Evolutionary conservation across 1,284 basidiomycete genomes (phyloP).

Genomic region (Phenoliferia sp.): DNA sequence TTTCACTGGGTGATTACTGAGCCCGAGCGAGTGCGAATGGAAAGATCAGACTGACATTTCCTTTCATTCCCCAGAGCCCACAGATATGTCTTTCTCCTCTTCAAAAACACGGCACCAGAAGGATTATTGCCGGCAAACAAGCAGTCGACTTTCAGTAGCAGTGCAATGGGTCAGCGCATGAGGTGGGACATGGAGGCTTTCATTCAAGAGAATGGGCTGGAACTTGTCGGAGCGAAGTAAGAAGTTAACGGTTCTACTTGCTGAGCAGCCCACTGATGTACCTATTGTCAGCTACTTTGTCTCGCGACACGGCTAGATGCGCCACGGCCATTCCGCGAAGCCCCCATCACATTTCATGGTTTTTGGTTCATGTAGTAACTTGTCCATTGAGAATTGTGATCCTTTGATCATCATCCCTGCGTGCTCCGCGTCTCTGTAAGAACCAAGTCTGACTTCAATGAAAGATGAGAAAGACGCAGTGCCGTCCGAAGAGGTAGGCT

Average conservation of each 20-base stretch:
- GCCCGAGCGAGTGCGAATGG: not conserved
- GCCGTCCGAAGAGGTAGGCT: too few species aligned
- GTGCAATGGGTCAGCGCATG: not conserved
- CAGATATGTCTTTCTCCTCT: not conserved
- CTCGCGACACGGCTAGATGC: not conserved
- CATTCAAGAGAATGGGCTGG: not conserved
- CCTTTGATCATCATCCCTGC: too few species aligned
- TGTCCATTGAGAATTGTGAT: too few species aligned
- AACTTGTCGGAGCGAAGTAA: not conserved
- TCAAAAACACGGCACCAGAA: not conserved
- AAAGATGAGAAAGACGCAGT: too few species aligned
- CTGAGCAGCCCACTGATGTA: not conserved
- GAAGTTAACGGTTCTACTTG: not conserved
- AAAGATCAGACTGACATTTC: too few species aligned
- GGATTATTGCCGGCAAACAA: not conserved
- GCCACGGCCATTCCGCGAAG: too few species aligned
- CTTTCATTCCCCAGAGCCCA: not conserved
- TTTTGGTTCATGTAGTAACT: too few species aligned
- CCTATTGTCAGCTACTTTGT: not conserved
- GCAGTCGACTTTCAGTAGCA: not conserved
- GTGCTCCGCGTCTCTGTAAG: too few species aligned
- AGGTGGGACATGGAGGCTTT: not conserved
- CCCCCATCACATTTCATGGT: too few species aligned
- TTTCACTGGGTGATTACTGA: not conserved
- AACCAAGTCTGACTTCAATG: too few species aligned